Evolutionary conservation across 208 protist species (phyloP), one percentile per base, ranked within the genome.

Genomic region (Leptomonas pyrrhocoris): DNA sequence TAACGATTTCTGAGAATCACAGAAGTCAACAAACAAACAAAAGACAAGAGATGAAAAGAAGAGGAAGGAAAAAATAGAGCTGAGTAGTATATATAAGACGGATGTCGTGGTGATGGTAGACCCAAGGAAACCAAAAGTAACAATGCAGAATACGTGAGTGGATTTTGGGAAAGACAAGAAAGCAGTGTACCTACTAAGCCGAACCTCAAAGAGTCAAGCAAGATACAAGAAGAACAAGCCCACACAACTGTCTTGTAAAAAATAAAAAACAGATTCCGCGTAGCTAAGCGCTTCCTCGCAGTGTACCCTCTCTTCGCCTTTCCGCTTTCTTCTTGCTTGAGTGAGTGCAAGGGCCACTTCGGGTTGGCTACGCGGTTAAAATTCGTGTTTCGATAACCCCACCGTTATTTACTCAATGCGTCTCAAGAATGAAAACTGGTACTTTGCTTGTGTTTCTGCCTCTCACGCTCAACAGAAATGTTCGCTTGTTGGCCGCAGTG

Each of bases 31-130:
- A 3, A 9, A 49, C 19, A 23, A n/a, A 19, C 54, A n/a, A 31
- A 8, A 66, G 11, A 28, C 18, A 19, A 16, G 43, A 43, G 23
- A 61, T 19, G 49, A 23, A 16, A 54, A 68, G 19, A 63, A 48
- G 21, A 40, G 23, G 46, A 64, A 50, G 61, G 13, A n/a, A 42
- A 65, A 54, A 55, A 57, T 40, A 25, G 15, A 38, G 45, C 46
- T 65, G 49, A 54, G 15, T 7, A 50, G 59, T 43, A 65, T 60
- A 60, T 48, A 51, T 18, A 54, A 54, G 19, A 27, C 45, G 42
- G 59, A 65, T 55, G 59, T 65, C 30, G 59, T 38, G 43, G 16
- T 38, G 28, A 45, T 8, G 34, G 45, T 48, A 68, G 27, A 59
- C 48, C 38, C n/a, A 16, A 28, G 49, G 25, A 51, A 45, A 55